These are phyloP conservation scores for Chaetomium tenue DNA, from an alignment of 495 filamentous ascomycete species.

Conservation along the genomic window DNA sequence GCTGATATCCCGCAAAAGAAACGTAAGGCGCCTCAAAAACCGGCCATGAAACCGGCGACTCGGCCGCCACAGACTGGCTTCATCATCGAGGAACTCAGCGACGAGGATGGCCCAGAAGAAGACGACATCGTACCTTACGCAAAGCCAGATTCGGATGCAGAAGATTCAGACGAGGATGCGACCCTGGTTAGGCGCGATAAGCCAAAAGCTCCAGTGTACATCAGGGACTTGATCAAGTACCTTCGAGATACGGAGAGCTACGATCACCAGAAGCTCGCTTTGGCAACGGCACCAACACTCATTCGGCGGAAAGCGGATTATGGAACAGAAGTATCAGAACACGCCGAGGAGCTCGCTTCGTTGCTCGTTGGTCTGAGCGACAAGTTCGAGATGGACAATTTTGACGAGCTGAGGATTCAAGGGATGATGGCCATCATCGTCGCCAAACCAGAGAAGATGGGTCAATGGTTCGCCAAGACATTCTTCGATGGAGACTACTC, in stretches of 20 bases:
- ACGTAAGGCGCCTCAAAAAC: conserved; percentile 7
- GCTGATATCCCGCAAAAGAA: conserved; percentile 14
- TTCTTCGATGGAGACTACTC: conserved; percentile 94
- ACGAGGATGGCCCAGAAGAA: conserved; percentile 58
- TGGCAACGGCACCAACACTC: conserved; percentile 70
- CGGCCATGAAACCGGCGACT: conserved; percentile 27
- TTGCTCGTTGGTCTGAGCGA: conserved; percentile 77
- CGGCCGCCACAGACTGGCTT: conserved; percentile 37
- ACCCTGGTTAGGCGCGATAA: conserved; percentile 80
- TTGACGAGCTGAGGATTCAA: conserved; percentile 73
- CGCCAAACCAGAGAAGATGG: conserved; percentile 73
- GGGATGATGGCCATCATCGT: conserved; percentile 82
- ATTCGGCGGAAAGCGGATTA: conserved; percentile 87
- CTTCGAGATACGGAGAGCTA: conserved; percentile 79
- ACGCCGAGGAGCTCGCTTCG: conserved; percentile 75
- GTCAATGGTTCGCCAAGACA: conserved; percentile 74
- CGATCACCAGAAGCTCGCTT: conserved; percentile 76
- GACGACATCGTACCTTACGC: conserved; percentile 78
- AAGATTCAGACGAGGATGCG: conserved; percentile 90
- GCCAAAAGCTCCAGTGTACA: conserved; percentile 83
- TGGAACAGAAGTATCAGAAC: conserved; percentile 81
- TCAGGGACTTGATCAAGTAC: conserved; percentile 77
- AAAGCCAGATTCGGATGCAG: conserved; percentile 88
- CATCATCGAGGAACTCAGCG: conserved; percentile 68
- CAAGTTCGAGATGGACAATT: conserved; percentile 70